Percentiles rank a stretch among this genome's conserved stretches.
Conservation (phyloP, 2,329 filamentous ascomycete genomes). For the Thelonectria blattea region DNA sequence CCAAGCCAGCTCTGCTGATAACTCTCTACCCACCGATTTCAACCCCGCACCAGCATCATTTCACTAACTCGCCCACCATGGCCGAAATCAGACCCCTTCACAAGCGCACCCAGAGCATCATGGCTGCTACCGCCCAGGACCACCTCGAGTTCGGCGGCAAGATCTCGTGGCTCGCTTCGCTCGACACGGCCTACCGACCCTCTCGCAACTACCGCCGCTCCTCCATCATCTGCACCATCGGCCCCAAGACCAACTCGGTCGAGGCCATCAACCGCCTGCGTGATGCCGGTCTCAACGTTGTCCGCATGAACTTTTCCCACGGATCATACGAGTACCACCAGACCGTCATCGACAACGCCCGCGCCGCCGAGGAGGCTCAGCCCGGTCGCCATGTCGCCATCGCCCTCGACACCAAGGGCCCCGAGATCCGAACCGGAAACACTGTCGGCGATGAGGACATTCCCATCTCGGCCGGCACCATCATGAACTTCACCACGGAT, state of each 20-base stretch:
- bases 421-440: slow-evolving; percentile 67
- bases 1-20: slow-evolving; percentile 31
- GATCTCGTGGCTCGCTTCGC: slow-evolving; percentile 69
- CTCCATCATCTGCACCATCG: slow-evolving; percentile 98
- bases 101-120: slow-evolving; percentile 48
- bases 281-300: slow-evolving; percentile 90
- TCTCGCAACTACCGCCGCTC: slow-evolving; percentile 92
- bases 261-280: slow-evolving; percentile 97
- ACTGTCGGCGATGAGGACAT: slow-evolving; percentile 87
- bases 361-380: slow-evolving; percentile 80
- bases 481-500: slow-evolving; percentile 97
- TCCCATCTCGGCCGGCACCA: slow-evolving; percentile 80
- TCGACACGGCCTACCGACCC: slow-evolving; percentile 89
- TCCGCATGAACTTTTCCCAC: slow-evolving; percentile 99
- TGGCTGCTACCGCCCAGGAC: slow-evolving; percentile 75
- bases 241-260: slow-evolving; percentile 97
- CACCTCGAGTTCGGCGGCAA: slow-evolving; percentile 80
- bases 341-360: slow-evolving; percentile 95
- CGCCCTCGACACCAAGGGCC: slow-evolving; percentile 78
- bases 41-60: slow-evolving; percentile 11
- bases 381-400: slow-evolving; percentile 90
- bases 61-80: slow-evolving; percentile 40
- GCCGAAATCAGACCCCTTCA: slow-evolving; percentile 38
- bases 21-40: slow-evolving; percentile 22
- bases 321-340: slow-evolving; percentile 90